A percentile compares a stretch with the other conserved stretches of the same genome.
These are phyloP conservation scores for Colletotrichum chlorophyti DNA, from an alignment of 2,329 filamentous ascomycete species.

Conservation along the genomic window DNA sequence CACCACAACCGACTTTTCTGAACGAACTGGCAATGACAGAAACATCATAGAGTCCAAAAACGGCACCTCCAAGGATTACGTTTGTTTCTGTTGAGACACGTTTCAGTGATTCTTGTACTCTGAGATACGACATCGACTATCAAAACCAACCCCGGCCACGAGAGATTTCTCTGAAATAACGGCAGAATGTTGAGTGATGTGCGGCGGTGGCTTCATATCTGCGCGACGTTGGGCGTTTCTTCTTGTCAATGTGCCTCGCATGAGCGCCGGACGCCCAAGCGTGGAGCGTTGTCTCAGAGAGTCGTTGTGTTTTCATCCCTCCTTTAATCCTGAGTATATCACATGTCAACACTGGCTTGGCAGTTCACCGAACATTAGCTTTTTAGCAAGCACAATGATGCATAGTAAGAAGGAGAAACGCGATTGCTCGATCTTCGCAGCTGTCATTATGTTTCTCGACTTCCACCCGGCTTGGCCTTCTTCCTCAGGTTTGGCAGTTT, in stretches of 20 bases:
- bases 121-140: too few relatives aligned
- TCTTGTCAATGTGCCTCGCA: background rate
- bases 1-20: too few relatives aligned
- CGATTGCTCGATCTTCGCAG: background rate
- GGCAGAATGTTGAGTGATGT: too few relatives aligned
- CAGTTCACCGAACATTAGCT: background rate
- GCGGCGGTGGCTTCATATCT: background rate
- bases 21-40: too few relatives aligned
- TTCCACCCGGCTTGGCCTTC: slow-evolving; percentile 13
- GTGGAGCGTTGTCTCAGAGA: background rate
- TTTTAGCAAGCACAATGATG: too few relatives aligned
- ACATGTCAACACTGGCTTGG: background rate
- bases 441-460: slow-evolving; percentile 7
- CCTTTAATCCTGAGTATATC: too few relatives aligned
- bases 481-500: background rate
- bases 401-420: background rate
- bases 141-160: too few relatives aligned
- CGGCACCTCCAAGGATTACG: too few relatives aligned
- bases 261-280: slow-evolving; percentile 1
- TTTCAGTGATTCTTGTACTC: too few relatives aligned
- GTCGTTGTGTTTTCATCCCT: background rate
- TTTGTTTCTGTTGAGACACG: too few relatives aligned
- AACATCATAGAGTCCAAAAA: too few relatives aligned
- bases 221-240: background rate
- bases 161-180: too few relatives aligned